Base-by-base conservation (phyloP, 306 rosid genomes). In the Quercus robur region DNA sequence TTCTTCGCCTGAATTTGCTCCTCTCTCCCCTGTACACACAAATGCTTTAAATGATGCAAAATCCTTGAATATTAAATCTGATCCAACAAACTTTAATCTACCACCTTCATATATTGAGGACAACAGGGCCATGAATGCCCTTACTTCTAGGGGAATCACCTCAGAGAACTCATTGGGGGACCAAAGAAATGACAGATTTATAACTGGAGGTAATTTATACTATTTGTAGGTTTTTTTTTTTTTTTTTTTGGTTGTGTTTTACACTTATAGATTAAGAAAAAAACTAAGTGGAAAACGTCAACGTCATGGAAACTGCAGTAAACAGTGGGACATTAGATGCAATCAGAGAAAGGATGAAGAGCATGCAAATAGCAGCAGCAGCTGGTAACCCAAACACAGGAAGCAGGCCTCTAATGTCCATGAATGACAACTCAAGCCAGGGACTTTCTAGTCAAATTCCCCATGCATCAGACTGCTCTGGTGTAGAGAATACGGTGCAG, bases 271-370 rank as follows among this genome's bases (percentile, higher is more conserved):
- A 41, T 57, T 49, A 31, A 26, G 5, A 58, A 46, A 74, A 21
- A 21, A 78, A 77, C 71, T 81, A 86, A 44, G 1, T 41, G 63
- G 28, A 76, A 70, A 56, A 73, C 55, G 51, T 77, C 17, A 56
- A 73, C 55, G 56, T 77, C 17, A 13, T 28, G 75, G 77, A 68
- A 79, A 38, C 61, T 78, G 85, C 97, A 93, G 99, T 96, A 69
- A 85, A 92, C 31, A 86, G 90, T 83, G 99, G 99, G 81, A 93
- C 99, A 59, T 88, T 96, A 77, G 99, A 93, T 81, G 98, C 98
- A 23, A 91, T 96, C 66, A 86, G 98, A 82, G 99, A 96, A 75
- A 90, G 97, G 82, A 96, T 93, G 99, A 96, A 92, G 87, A 93
- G 86, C 85, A 93, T 96, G 98, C 98, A 93, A 86, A 69, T 90